These are phyloP conservation scores for Trametes hirsuta DNA, from an alignment of 1,284 basidiomycete species.

Conservation along the genomic window DNA sequence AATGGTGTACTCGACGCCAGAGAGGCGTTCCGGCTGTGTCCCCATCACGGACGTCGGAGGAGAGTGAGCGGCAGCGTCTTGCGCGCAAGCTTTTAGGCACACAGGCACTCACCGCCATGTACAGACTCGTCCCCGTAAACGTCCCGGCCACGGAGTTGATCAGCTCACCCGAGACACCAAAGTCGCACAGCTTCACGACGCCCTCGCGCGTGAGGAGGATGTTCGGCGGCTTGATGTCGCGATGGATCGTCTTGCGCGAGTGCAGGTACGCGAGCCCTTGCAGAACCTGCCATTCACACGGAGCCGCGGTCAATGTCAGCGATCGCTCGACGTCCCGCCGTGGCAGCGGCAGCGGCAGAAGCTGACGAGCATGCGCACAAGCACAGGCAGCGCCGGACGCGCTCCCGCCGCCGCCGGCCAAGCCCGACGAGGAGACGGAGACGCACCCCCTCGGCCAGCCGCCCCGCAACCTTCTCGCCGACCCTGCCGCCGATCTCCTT, in stretches of 20 bases:
- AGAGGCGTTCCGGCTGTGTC: constrained; percentile 88
- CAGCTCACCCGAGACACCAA: constrained; percentile 96
- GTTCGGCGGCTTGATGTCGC: constrained; percentile 98
- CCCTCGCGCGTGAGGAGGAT: constrained; percentile 88
- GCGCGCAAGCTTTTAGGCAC: constrained; percentile 12
- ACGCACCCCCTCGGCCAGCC: constrained; percentile 85
- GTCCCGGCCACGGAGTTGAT: constrained; percentile 91
- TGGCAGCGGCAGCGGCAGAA: constrained; percentile 11
- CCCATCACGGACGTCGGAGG: constrained; percentile 11
- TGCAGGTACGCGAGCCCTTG: constrained; percentile 94
- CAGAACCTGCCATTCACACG: constrained; percentile 59
- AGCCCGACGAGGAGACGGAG: constrained; percentile 6
- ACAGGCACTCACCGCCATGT: constrained; percentile 85
- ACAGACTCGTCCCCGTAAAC: constrained; percentile 96
- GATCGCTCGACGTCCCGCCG: neutral
- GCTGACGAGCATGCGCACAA: constrained; percentile 6
- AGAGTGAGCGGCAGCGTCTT: constrained; percentile 15
- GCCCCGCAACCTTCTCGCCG: constrained; percentile 90
- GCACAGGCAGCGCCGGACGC: neutral
- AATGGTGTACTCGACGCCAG: constrained; percentile 88
- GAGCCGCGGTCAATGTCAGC: constrained; percentile 12
- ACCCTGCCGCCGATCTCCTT: constrained; percentile 81
- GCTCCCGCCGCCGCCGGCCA: neutral
- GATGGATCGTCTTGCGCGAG: constrained; percentile 89
- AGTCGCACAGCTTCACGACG: constrained; percentile 91